Evolutionary conservation across 257 asterid species (phyloP), one percentile per base, ranked within the genome.

Genomic region (Plectranthus barbatus): DNA sequence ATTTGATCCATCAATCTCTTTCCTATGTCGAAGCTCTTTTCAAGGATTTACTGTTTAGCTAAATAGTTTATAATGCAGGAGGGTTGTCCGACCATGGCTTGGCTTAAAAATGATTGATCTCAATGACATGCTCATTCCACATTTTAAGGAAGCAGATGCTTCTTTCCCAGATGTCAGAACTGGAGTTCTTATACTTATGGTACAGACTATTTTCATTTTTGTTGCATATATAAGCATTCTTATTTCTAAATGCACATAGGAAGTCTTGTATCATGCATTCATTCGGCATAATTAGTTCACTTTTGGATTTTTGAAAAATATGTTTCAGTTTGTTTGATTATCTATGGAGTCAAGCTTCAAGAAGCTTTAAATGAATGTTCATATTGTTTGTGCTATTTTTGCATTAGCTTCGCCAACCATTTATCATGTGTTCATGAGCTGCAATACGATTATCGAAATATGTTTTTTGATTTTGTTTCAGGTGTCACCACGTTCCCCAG

Each of bases 71-170:
- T 66, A 63, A 45, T 80, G 71, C 84, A 91, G 98, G 84, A 86
- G 94, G 74, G 98, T 91, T 77, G 91, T 91, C 62, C 85, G 98
- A 36, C 94, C 98, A 21, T 91, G 98, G 98, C 84, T 88, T 70
- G 98, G 98, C 37, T 52, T 91, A 64, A 88, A 84, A 81, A 88
- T 88, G 96, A 72, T 88, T 76, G 95, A 86, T 80, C 95, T 91
- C 65, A 91, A 86, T 73, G 88, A 84, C 67, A 80, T 83, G 88
- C 77, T 91, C 63, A 68, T 77, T 63, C 86, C 91, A 15, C 91
- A 83, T 74, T 86, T 91, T 47, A 86, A 86, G 81, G 94, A 91
- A 75, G 80, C 68, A 77, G 79, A 78, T 72, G 70, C 90, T 36
- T 71, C 85, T 29, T 82, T 91, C 73, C 86, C 96, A 41, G 79